Percentiles rank a stretch among this genome's conserved stretches.
Conservation (phyloP, 495 filamentous ascomycete species). For the Lasiosphaeria miniovina region DNA sequence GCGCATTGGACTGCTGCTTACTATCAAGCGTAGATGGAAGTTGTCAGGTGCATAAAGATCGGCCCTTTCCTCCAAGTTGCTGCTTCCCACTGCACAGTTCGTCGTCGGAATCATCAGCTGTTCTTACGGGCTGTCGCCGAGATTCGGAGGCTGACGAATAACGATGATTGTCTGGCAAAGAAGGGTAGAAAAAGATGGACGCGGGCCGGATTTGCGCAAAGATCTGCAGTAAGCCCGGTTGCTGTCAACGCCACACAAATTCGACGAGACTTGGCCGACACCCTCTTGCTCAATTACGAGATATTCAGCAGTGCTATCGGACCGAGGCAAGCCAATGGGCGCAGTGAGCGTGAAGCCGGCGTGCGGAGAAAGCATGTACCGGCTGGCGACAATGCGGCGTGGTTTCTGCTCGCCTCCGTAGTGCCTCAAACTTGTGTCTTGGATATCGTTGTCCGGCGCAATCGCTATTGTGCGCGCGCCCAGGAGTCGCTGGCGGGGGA, state of each 20-base stretch:
- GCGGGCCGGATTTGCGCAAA: no score
- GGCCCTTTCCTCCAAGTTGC: neutral
- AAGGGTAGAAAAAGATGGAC: no score
- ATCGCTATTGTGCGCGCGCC: neutral
- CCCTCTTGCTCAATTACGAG: neutral
- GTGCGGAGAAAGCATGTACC: slow-evolving; percentile 8
- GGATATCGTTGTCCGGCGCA: neutral
- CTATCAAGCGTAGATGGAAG: neutral
- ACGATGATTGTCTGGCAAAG: no score
- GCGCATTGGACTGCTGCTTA: neutral
- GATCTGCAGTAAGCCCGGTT: neutral
- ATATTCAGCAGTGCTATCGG: slow-evolving; percentile 15
- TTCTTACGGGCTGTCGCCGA: no score
- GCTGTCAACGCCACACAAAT: slow-evolving; percentile 14
- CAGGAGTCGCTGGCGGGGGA: neutral
- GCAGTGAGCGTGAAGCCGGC: slow-evolving; percentile 11
- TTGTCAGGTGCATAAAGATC: neutral
- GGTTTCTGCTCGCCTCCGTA: neutral
- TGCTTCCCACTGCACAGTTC: no score
- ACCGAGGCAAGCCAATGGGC: slow-evolving; percentile 15
- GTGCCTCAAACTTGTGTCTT: neutral
- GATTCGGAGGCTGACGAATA: no score
- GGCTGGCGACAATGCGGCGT: neutral
- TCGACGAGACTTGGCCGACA: slow-evolving; percentile 21
- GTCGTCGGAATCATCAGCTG: no score